Conservation (phyloP, 2,329 filamentous ascomycete genomes). For the Diaporthe batatas region DNA sequence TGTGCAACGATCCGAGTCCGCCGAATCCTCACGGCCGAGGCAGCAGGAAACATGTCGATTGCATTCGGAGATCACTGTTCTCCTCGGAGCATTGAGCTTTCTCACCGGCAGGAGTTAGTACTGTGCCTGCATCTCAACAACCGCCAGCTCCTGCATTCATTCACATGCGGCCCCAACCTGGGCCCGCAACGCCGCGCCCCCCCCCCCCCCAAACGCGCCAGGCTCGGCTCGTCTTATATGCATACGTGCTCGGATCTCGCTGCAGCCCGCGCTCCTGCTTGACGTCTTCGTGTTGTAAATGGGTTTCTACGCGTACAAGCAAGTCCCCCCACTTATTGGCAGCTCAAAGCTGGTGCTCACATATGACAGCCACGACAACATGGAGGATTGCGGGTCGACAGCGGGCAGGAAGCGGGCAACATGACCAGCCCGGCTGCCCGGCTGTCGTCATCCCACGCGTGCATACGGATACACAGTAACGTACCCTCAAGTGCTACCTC, state of each 20-base stretch:
- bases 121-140: background rate
- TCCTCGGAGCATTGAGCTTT: background rate
- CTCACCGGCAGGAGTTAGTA: background rate
- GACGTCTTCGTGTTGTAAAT: background rate
- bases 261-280: background rate
- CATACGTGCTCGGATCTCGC: slow-evolving; percentile 8
- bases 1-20: too few relatives aligned
- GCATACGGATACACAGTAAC: background rate
- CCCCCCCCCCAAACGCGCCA: too few relatives aligned
- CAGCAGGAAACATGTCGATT: background rate
- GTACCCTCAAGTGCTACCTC: too few relatives aligned
- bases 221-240: slow-evolving; percentile 7
- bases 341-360: background rate
- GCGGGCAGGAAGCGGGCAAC: too few relatives aligned
- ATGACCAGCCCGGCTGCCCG: slow-evolving; percentile 13
- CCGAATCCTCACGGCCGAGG: background rate
- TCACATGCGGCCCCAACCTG: background rate
- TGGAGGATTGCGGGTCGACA: background rate
- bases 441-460: slow-evolving; percentile 3
- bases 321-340: background rate
- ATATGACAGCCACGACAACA: slow-evolving; percentile 1
- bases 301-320: background rate
- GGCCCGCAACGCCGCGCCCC: background rate
- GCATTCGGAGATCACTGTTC: background rate
- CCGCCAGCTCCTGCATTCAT: background rate